phyloP scores from a whole-genome alignment of 495 filamentous ascomycete genomes.

The Cryomyces minteri region DNA sequence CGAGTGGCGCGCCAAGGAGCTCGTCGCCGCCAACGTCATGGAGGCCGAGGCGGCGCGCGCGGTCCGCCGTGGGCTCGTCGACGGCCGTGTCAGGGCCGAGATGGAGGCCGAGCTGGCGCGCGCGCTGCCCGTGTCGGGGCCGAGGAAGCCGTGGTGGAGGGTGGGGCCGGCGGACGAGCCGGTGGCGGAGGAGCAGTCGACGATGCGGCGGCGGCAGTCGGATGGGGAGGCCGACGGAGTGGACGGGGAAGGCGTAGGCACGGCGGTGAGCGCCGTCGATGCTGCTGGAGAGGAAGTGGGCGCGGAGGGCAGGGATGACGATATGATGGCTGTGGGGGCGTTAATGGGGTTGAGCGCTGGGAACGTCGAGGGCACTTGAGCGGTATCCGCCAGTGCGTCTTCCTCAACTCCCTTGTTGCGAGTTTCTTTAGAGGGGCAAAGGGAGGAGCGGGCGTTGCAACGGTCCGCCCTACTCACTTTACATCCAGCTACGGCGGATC shows the following conservation, averaged over 20 bases:
- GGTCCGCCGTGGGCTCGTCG: conserved; percentile 4
- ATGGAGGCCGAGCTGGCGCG: conserved; percentile 7
- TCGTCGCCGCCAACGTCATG: conserved; percentile 38
- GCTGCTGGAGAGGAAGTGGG: not conserved
- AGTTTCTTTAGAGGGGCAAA: no score
- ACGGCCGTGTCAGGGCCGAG: conserved; percentile 6
- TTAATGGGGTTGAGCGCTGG: conserved; percentile 7
- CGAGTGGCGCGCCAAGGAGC: conserved; percentile 76
- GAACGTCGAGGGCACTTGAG: not conserved
- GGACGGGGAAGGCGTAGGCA: conserved; percentile 10
- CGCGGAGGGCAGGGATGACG: not conserved
- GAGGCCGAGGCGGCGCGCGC: conserved; percentile 30
- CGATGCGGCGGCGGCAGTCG: not conserved
- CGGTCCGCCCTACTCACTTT: no score
- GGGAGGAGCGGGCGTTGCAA: no score
- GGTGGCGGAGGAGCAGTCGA: not conserved
- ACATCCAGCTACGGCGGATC: no score
- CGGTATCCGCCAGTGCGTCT: no score
- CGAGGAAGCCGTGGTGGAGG: conserved; percentile 12
- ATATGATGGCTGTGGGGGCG: conserved; percentile 9
- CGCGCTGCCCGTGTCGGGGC: conserved; percentile 1
- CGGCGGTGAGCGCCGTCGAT: conserved; percentile 4
- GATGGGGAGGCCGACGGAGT: conserved; percentile 18
- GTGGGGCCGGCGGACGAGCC: conserved; percentile 1
- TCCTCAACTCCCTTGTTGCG: no score